These are phyloP conservation scores for Thuja plicata DNA, from an alignment of 83 land plant genomes.

Conservation along the genomic window DNA sequence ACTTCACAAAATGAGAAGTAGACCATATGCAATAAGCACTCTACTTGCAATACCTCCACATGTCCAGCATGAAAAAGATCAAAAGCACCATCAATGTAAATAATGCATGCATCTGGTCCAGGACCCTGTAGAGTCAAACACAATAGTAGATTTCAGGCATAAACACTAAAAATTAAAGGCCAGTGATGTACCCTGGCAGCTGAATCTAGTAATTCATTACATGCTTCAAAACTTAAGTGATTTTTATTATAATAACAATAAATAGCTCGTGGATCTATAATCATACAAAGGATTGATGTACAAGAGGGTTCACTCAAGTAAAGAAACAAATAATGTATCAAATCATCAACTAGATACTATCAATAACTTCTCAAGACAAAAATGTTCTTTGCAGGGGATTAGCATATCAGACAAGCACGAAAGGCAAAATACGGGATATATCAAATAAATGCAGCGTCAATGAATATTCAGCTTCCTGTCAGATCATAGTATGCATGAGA, in stretches of 20 bases:
- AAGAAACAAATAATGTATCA: not conserved
- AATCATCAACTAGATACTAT: not conserved
- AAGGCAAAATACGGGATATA: not conserved
- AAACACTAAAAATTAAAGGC: not conserved
- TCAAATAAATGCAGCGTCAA: not conserved
- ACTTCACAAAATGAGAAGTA: not conserved
- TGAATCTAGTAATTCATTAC: not conserved
- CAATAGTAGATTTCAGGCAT: not conserved
- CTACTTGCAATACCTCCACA: constrained; percentile 64
- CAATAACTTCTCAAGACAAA: not conserved
- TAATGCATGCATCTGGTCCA: constrained; percentile 84
- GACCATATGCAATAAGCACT: not conserved
- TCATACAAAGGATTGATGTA: not conserved
- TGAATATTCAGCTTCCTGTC: not conserved
- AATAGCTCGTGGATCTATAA: not conserved
- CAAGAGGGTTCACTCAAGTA: not conserved
- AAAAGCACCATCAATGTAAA: constrained; percentile 97
- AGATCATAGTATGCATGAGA: not conserved
- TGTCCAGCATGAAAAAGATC: constrained; percentile 98
- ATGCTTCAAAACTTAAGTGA: not conserved
- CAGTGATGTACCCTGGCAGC: not conserved
- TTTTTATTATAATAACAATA: not conserved
- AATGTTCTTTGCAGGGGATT: not conserved
- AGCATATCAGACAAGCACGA: not conserved
- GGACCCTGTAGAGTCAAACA: constrained; percentile 60